These are phyloP conservation scores for Leptomonas pyrrhocoris DNA, from an alignment of 208 protist genomes.

Conservation along the genomic window DNA sequence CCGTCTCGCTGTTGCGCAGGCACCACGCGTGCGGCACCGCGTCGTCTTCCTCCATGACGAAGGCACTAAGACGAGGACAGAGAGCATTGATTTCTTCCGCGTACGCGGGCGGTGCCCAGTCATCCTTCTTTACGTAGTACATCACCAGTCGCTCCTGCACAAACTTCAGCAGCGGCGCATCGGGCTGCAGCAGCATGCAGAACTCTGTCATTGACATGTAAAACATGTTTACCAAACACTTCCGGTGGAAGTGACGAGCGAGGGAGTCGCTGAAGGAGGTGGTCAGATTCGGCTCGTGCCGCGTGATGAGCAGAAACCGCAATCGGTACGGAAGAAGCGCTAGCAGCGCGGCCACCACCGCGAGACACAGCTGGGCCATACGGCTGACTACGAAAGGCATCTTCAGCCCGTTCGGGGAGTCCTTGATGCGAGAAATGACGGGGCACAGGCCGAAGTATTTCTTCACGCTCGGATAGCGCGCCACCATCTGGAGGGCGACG, in stretches of 20 bases:
- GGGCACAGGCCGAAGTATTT: conserved; percentile 72
- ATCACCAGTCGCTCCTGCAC: conserved; percentile 64
- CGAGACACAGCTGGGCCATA: conserved; percentile 40
- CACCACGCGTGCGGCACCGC: conserved; percentile 73
- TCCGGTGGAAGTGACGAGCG: conserved; percentile 30
- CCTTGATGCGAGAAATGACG: conserved; percentile 56
- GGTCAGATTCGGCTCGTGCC: conserved; percentile 25
- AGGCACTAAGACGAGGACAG: conserved; percentile 43
- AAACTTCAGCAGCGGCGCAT: conserved; percentile 42
- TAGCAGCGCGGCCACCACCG: conserved; percentile 37
- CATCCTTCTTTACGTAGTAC: conserved; percentile 70
- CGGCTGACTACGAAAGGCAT: conserved; percentile 38
- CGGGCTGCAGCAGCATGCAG: conserved; percentile 50
- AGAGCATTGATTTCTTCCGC: conserved; percentile 48
- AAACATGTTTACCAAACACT: conserved; percentile 50
- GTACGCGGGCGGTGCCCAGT: conserved; percentile 52
- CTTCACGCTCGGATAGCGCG: conserved; percentile 48
- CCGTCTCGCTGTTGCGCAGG: conserved; percentile 49
- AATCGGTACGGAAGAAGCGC: conserved; percentile 30
- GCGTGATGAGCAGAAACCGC: conserved; percentile 24
- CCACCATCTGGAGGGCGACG: conserved; percentile 64
- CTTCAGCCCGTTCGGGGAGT: conserved; percentile 60
- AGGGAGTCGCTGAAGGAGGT: conserved; percentile 28
- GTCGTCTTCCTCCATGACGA: conserved; percentile 54
- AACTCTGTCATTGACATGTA: conserved; percentile 65